Evolutionary conservation across 495 filamentous ascomycete species (phyloP), one percentile per base, ranked within the genome.

Genomic region (Sphaerosporella brunnea): DNA sequence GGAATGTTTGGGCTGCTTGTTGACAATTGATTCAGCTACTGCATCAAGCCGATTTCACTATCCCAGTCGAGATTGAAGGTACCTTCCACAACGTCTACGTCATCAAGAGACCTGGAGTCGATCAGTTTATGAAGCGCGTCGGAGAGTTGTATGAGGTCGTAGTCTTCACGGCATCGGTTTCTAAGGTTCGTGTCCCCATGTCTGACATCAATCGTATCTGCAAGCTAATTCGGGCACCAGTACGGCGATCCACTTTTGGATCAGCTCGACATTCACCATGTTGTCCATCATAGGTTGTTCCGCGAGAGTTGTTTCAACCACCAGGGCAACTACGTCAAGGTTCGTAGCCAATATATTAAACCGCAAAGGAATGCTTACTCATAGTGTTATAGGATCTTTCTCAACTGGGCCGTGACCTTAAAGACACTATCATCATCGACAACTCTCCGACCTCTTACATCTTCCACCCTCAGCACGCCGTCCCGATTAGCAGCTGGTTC

Each of bases 401-500:
- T 13, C 90, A 95, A 70, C 75, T 99, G 44, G 90, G 90, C 40
- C 82, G 90, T 45, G 86, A 99, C 65, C 78, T 99, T 39, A 81
- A 80, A 56, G 90, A 96, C 60, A 96, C 88, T 2, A 99, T 99
- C 61, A 99, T 99, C 62, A 99, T 99, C 59, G 90, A 99, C 68
- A 99, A 99, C 65, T 96, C 90, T 19, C 92, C 90, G 15, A 99
- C 92, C 13, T 94, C 87, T 18, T 99, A 99, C 66, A 96, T 96
- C 59, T 99, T 99, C 71, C 90, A 99, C 57, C 90, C 92, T 11
- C 88, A 99, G 68, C 90, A 99, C 64, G 90, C 90, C 48, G 90
- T 99, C 37, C 90, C 90, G 19, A 99, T 99, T 67, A 95, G 88
- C 73, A 95, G 88, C 73, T 99, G 90, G 90, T 99, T 99, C 69